Base-by-base conservation (phyloP, 2,329 filamentous ascomycete species). In the Neonectria punicea region DNA sequence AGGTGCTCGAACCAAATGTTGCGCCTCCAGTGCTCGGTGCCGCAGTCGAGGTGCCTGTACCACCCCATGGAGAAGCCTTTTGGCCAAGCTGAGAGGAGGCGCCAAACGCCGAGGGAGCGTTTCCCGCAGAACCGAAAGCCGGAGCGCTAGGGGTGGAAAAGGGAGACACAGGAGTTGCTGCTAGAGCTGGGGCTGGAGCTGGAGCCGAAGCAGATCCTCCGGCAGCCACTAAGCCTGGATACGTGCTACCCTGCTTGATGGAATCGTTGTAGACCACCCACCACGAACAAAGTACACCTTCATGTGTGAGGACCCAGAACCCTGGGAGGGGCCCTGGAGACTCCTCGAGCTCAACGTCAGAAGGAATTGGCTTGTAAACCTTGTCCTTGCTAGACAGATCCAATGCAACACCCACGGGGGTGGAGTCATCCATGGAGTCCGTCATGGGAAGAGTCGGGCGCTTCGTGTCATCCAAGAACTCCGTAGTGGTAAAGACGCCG, bases 251-350 rank as follows among this genome's bases (percentile, higher is more conserved):
- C 71, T 90, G 84, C 64, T 90, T 88, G 66, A 99, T 90, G 2
- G 95, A 94, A 46, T 97, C 93, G 39, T 92, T 89, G 80, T 98
- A 98, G 20, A 98, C 87, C 47, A 98, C 81, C 93, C 95, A 98
- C 94, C 95, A 99, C 13, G 90, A 87, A 50, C 89, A 89, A 16
- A 99, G 83, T 10, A 97, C 82, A 68, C 96, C 96, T 74, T 98
- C 93, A 70, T 97, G 91, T 65, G 97, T 98, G 16, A 99, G 83
- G 32, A 93, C 86, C 85, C 96, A 91, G 46, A 97, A 84, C 11
- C 90, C 93, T 6, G 96, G 96, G 9, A 98, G 80, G 13, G 96
- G 95, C 1, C 89, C 90, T 0, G 90, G 86, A 5, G 94, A 97
- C 73, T 94, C 87, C 34, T 92, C 87, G 51, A 97, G 89, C 74